Percentiles rank a stretch among this genome's conserved stretches.
These are phyloP conservation scores for Tripterygium wilfordii DNA, from an alignment of 177 flowering plant genomes.

Conservation along the genomic window DNA sequence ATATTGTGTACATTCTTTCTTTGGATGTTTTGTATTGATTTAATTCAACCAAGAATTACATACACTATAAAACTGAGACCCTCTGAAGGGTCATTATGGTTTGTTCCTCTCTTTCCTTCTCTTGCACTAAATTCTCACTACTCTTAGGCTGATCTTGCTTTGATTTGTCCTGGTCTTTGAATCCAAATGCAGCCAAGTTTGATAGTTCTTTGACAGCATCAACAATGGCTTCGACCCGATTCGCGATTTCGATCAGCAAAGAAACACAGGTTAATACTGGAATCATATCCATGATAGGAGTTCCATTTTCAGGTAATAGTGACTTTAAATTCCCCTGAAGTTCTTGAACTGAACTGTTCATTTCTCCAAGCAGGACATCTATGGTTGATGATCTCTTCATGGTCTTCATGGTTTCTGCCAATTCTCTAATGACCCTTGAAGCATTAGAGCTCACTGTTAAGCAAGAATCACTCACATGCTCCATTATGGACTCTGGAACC, in stretches of 20 bases:
- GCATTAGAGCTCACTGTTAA: constrained; percentile 31
- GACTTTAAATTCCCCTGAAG: constrained; percentile 41
- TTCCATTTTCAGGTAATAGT: background rate
- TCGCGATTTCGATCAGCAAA: constrained; percentile 49
- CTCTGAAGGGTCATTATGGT: too few species aligned
- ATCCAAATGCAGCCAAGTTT: too few species aligned
- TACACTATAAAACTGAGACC: too few species aligned
- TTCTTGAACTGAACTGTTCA: constrained; percentile 52
- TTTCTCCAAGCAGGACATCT: constrained; percentile 40
- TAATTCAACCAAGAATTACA: too few species aligned
- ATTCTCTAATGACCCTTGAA: constrained; percentile 29
- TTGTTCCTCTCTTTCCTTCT: too few species aligned
- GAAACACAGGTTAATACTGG: constrained; percentile 57
- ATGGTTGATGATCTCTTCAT: constrained; percentile 48
- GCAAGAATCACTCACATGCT: constrained; percentile 37
- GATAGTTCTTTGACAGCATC: constrained; percentile 46
- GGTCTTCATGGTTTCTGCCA: constrained; percentile 25
- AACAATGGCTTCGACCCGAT: constrained; percentile 42
- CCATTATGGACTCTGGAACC: constrained; percentile 51
- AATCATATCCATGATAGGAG: constrained; percentile 41
- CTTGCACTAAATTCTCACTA: too few species aligned
- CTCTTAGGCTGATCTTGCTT: too few species aligned
- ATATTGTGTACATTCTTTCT: too few species aligned
- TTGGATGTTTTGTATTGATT: too few species aligned
- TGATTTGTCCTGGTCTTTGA: too few species aligned